Percentiles rank a stretch among this genome's conserved stretches.
phyloP scores from a whole-genome alignment of 2,329 filamentous ascomycete species.

The Aspergillus pseudonomiae region DNA sequence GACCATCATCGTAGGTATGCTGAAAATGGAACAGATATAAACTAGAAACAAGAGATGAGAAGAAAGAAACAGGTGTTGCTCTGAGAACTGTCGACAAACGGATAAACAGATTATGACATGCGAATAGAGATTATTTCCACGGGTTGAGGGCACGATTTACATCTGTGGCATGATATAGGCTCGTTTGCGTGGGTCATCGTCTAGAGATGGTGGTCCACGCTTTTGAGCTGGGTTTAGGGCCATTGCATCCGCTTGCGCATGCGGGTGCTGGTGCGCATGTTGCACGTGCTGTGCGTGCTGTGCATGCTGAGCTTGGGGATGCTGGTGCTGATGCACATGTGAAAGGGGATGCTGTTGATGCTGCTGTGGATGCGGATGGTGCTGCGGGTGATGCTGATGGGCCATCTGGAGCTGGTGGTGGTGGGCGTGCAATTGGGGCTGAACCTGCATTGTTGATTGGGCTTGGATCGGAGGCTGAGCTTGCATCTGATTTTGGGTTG shows the following conservation, averaged over 20 bases:
- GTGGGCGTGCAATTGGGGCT: conserved; percentile 12
- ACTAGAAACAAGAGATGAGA: not conserved
- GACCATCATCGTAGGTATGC: not conserved
- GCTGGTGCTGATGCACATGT: conserved; percentile 18
- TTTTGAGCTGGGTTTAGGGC: conserved; percentile 24
- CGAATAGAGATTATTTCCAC: not conserved
- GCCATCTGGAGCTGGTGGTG: conserved; percentile 1
- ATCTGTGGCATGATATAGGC: conserved; percentile 25
- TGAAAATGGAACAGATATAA: not conserved
- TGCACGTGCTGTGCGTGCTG: not conserved
- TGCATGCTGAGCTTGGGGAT: conserved; percentile 6
- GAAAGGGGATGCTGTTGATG: conserved; percentile 5
- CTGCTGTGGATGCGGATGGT: conserved; percentile 4
- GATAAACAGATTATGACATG: not conserved
- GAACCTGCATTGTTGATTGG: conserved; percentile 16
- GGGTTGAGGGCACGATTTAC: conserved; percentile 6
- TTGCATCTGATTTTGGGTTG: not conserved
- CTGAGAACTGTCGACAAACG: not conserved
- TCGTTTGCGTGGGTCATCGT: conserved; percentile 27
- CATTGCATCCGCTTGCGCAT: conserved; percentile 18
- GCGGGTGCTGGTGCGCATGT: conserved; percentile 2
- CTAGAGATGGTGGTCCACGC: conserved; percentile 16
- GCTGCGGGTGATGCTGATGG: conserved; percentile 1
- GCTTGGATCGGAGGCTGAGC: not conserved
- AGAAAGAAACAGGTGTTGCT: not conserved